These are phyloP conservation scores for Rhytidhysteron rufulum DNA, from an alignment of 2,329 filamentous ascomycete genomes.

Conservation along the genomic window DNA sequence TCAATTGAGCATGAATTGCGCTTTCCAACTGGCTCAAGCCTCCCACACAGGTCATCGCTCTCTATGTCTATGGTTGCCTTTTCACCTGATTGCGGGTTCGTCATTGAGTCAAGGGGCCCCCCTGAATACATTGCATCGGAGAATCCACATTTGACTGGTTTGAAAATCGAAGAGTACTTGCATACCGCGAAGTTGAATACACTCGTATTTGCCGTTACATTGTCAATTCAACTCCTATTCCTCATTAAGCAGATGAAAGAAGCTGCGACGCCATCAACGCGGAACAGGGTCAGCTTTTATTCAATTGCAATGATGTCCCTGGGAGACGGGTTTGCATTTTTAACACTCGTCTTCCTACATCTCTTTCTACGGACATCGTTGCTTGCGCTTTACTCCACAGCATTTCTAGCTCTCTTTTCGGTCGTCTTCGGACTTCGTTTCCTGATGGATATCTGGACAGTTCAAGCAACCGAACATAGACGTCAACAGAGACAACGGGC, in stretches of 20 bases:
- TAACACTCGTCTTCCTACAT: constrained; percentile 52
- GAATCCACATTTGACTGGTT: constrained; percentile 51
- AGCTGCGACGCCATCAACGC: constrained; percentile 60
- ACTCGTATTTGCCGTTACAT: constrained; percentile 48
- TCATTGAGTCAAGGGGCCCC: constrained; percentile 58
- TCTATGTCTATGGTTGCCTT: constrained; percentile 59
- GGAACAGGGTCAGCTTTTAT: constrained; percentile 62
- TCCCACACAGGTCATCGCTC: constrained; percentile 50
- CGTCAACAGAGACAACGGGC: constrained; percentile 43
- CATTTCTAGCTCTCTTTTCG: constrained; percentile 58
- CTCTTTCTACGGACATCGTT: constrained; percentile 52
- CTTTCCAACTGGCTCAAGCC: constrained; percentile 55
- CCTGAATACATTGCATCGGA: constrained; percentile 52
- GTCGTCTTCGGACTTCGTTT: constrained; percentile 63
- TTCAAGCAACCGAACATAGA: constrained; percentile 52
- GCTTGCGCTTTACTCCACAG: constrained; percentile 52
- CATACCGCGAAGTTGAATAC: constrained; percentile 51
- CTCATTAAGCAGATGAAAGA: constrained; percentile 62
- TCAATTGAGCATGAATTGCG: constrained; percentile 58
- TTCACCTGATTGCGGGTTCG: constrained; percentile 64
- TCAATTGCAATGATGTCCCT: constrained; percentile 59
- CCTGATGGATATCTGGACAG: constrained; percentile 63
- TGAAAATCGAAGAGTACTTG: constrained; percentile 55
- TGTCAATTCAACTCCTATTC: constrained; percentile 53
- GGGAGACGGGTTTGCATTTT: constrained; percentile 57